These are phyloP conservation scores for Sambucus nigra DNA, from an alignment of 129 eudicot species.

Conservation along the genomic window DNA sequence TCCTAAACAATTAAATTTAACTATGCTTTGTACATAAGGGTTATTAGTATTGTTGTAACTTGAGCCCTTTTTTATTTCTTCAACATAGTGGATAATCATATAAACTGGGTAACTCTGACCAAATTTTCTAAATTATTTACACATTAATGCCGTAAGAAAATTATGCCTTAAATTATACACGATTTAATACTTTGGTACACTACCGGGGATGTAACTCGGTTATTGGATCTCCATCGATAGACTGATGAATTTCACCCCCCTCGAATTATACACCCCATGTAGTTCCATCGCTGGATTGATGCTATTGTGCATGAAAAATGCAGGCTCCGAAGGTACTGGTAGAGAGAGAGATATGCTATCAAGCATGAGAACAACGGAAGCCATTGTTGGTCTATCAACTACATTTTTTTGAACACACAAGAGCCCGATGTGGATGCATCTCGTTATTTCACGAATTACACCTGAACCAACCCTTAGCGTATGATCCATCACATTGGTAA, in stretches of 20 bases:
- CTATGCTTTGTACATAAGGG: no score
- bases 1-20: no score
- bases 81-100: no score
- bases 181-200: no score
- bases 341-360: conserved; percentile 21
- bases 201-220: conserved; percentile 16
- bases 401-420: conserved; percentile 29
- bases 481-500: conserved; percentile 15
- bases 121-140: no score
- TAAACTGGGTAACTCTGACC: no score
- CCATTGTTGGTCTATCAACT: conserved; percentile 28
- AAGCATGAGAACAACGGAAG: conserved; percentile 24
- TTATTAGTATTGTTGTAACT: no score
- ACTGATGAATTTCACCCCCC: conserved; percentile 2
- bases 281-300: conserved; percentile 8
- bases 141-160: no score
- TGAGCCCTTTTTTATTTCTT: no score
- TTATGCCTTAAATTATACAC: no score
- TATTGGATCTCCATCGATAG: conserved; percentile 7
- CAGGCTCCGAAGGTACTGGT: conserved; percentile 17
- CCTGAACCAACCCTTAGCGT: conserved; percentile 9
- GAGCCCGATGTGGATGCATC: conserved; percentile 28
- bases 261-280: neutral
- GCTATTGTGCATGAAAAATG: conserved; percentile 12
- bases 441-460: conserved; percentile 17